Evolutionary conservation across 345 rosid genomes (phyloP), one percentile per base, ranked within the genome.

Genomic region (Mercurialis annua): DNA sequence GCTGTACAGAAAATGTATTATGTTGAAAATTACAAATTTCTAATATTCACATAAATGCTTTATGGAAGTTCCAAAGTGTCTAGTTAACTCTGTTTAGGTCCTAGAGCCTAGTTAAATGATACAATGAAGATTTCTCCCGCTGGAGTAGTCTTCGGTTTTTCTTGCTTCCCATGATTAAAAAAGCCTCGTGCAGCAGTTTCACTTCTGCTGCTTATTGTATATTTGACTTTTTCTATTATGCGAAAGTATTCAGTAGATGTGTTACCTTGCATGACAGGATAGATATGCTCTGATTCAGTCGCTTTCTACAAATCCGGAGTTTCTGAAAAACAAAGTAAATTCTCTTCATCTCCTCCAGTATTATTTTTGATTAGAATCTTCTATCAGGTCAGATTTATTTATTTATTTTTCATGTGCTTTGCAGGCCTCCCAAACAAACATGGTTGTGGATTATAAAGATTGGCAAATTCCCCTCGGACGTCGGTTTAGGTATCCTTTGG

Each of bases 381-480:
- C 10, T 6, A 33, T 16, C 11, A 17, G 17, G 12, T 64, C 33
- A n/a, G 29, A 17, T 50, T n/a, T n/a, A n/a, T n/a, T n/a, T n/a
- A n/a, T n/a, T n/a, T n/a, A n/a, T n/a, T n/a, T n/a, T n/a, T n/a
- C n/a, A n/a, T n/a, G n/a, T n/a, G n/a, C n/a, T 46, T 58, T 71
- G 42, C 77, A 92, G 97, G 93, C 89, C 50, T 92, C 97, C 66
- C 82, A 87, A 76, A 81, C 86, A 77, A 87, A 88, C 78, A 42
- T 80, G 89, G 96, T 90, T 66, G 87, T 92, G 68, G 98, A 92
- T 69, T 92, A 90, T 81, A 92, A 90, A 81, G 98, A 92, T 67
- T 90, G 93, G 97, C 97, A 92, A 76, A 81, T 92, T 79, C 96
- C 98, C 77, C 98, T 92, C 46, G 97, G 97, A 34, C 89, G 97